Evolutionary conservation across 164 flowering plant species (phyloP), one percentile per base, ranked within the genome.

Genomic region (Hamamelis virginiana): DNA sequence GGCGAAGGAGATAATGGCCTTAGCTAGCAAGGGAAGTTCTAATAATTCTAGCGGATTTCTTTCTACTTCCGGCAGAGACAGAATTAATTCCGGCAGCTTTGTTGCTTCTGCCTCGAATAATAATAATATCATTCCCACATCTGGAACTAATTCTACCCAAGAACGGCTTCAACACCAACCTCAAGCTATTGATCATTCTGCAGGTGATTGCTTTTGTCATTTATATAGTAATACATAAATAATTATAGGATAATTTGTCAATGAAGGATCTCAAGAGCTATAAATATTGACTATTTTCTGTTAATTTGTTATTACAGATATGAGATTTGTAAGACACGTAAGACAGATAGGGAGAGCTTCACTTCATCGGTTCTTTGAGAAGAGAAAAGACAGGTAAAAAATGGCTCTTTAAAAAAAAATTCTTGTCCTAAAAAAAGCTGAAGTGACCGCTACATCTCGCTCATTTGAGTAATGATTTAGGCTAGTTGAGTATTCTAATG

Each of bases 321-420:
- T 82, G 65, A 82, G 77, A 4, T 69, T 79, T 57, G 82, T 76
- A 56, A 75, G n/a, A n/a, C n/a, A n/a, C n/a, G n/a, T n/a, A n/a
- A n/a, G n/a, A n/a, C n/a, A n/a, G n/a, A n/a, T n/a, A n/a, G n/a
- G 86, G 52, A 81, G 82, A 59, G 75, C 79, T 33, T 84, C 90
- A 8, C 85, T 86, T 41, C 85, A 82, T 62, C 71, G 79, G 26
- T 86, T 86, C 68, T 67, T 84, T 46, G 82, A 72, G 72, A 86
- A 78, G 77, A 81, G 90, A 48, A 86, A 84, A 70, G 85, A 83
- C 52, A 83, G 87, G 89, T 85, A 76, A 62, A 23, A 4, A 67
- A 27, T 15, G n/a, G n/a, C n/a, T n/a, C n/a, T n/a, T n/a, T n/a
- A n/a, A n/a, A n/a, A n/a, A n/a, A n/a, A n/a, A n/a, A n/a, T n/a